phyloP scores from a whole-genome alignment of 306 rosid species.

The Citrullus mucosospermus region DNA sequence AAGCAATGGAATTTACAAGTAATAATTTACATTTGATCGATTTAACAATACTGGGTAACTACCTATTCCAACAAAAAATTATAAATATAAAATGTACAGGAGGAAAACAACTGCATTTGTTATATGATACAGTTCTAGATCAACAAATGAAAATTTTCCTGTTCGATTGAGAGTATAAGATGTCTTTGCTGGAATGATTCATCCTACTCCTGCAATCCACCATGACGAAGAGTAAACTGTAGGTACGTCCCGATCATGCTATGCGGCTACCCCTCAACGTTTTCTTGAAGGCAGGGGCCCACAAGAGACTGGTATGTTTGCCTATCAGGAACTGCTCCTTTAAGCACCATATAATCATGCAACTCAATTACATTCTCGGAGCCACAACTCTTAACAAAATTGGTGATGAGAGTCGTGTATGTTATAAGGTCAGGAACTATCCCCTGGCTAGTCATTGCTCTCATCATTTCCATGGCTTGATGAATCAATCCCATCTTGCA shows the following conservation, averaged over 20 bases:
- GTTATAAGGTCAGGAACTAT: conserved; percentile 35
- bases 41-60: not conserved
- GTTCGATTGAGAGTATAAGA: not conserved
- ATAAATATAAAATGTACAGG: not conserved
- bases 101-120: not conserved
- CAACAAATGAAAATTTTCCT: not conserved
- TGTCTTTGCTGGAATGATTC: not conserved
- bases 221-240: no score
- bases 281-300: conserved; percentile 19
- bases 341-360: conserved; percentile 41
- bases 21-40: not conserved
- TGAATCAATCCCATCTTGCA: conserved; percentile 32
- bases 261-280: not conserved
- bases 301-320: conserved; percentile 24
- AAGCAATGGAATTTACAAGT: not conserved
- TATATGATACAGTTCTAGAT: not conserved
- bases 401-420: conserved; percentile 33
- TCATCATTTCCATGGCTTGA: conserved; percentile 35
- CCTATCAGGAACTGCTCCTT: conserved; percentile 35
- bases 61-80: not conserved
- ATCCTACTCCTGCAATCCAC: not conserved
- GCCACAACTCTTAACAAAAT: conserved; percentile 18
- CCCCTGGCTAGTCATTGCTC: conserved; percentile 28
- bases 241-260: not conserved
- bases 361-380: conserved; percentile 36